Percentiles rank a stretch among this genome's conserved stretches.
Evolutionary conservation across 164 flowering plant species (phyloP).

Genomic region (Dillenia suffruticosa): DNA sequence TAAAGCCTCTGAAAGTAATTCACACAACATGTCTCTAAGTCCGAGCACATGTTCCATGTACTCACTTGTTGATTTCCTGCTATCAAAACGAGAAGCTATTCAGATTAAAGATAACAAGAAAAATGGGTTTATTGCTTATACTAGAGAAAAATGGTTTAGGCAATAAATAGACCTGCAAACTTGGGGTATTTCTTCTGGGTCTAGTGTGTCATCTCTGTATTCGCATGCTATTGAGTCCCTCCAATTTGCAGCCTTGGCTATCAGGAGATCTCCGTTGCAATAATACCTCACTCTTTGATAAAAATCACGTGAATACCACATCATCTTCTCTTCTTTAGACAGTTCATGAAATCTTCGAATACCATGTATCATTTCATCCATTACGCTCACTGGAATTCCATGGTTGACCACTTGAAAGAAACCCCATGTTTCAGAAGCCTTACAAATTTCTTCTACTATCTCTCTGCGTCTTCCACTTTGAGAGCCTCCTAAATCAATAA

Average conservation of each 20-base stretch:
- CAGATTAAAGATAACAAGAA: no score
- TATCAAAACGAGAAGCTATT: no score
- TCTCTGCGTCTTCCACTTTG: neutral
- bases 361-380: constrained; percentile 14
- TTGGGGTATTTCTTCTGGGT: constrained; percentile 15
- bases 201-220: constrained; percentile 8
- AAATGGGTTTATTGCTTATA: no score
- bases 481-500: constrained; percentile 17
- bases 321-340: constrained; percentile 16
- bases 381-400: constrained; percentile 10
- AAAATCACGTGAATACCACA: constrained; percentile 12
- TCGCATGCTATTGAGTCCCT: constrained; percentile 21
- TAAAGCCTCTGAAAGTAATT: no score
- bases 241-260: constrained; percentile 16
- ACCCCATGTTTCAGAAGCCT: constrained; percentile 20
- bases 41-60: no score
- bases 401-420: constrained; percentile 29
- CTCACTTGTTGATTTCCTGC: no score
- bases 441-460: constrained; percentile 7
- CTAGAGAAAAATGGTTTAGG: no score
- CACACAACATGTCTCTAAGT: no score
- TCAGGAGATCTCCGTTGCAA: constrained; percentile 13
- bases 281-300: constrained; percentile 13
- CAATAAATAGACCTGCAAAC: constrained; percentile 9
- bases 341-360: constrained; percentile 24